These are phyloP conservation scores for Rhinocladiella mackenziei DNA, from an alignment of 2,329 filamentous ascomycete genomes.

Conservation along the genomic window DNA sequence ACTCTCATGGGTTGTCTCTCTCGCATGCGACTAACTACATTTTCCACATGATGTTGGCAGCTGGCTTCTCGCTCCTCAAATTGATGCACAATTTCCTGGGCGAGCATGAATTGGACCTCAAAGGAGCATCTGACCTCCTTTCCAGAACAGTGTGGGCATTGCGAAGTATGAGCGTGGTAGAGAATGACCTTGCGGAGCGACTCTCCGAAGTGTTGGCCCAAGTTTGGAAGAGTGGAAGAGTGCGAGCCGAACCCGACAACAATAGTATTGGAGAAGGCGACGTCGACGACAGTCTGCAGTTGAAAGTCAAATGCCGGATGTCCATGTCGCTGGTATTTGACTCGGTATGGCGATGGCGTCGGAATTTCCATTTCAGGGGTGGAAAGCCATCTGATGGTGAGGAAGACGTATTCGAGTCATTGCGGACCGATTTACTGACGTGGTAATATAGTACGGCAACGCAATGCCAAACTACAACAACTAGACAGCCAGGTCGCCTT, in stretches of 20 bases:
- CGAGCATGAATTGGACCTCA: constrained; percentile 43
- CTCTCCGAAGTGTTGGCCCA: constrained; percentile 63
- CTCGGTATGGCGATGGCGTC: constrained; percentile 64
- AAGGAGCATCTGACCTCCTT: constrained; percentile 56
- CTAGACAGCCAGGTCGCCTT: constrained; percentile 10
- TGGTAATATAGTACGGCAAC: constrained; percentile 15
- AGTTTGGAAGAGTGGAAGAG: constrained; percentile 55
- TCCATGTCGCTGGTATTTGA: constrained; percentile 65
- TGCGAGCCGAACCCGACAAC: constrained; percentile 30
- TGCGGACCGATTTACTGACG: constrained; percentile 2
- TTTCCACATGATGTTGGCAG: constrained; percentile 64
- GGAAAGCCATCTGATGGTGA: constrained; percentile 46
- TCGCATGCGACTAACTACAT: constrained; percentile 59
- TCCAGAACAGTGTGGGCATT: constrained; percentile 57
- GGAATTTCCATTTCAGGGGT: constrained; percentile 61
- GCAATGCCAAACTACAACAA: constrained; percentile 15
- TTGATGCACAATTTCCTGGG: constrained; percentile 64
- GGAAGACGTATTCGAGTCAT: constrained; percentile 32
- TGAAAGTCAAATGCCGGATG: constrained; percentile 64
- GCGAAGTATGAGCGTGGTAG: constrained; percentile 57
- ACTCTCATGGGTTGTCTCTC: constrained; percentile 40
- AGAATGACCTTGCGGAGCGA: constrained; percentile 61
- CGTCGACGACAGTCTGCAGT: constrained; percentile 44
- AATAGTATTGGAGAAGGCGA: constrained; percentile 26
- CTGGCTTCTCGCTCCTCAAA: constrained; percentile 61